Conservation (phyloP, 2,329 filamentous ascomycete genomes). For the Fusarium sororula region DNA sequence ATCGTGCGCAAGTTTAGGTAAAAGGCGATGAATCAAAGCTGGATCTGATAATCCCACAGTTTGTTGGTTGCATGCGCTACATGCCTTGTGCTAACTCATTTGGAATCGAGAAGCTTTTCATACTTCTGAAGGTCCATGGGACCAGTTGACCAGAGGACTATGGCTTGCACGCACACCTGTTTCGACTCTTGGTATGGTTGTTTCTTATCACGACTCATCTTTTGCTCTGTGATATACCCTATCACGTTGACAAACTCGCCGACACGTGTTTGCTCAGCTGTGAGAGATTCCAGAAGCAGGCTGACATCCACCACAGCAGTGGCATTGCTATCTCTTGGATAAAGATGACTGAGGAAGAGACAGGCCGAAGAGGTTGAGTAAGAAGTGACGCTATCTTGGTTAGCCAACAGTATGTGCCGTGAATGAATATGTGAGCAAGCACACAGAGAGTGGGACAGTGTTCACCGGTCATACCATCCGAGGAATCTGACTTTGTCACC, state of each 20-base stretch:
- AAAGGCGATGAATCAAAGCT: background rate
- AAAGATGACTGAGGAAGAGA: constrained; percentile 74
- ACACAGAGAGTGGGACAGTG: background rate
- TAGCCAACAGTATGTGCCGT: constrained; percentile 40
- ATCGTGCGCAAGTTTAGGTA: background rate
- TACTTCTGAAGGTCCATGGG: constrained; percentile 77
- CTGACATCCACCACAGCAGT: constrained; percentile 74
- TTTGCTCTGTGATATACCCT: constrained; percentile 71
- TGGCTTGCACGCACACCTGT: constrained; percentile 70
- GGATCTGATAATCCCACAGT: constrained; percentile 1
- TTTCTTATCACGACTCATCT: constrained; percentile 9
- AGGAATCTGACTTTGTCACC: constrained; percentile 90
- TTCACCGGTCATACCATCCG: constrained; percentile 75
- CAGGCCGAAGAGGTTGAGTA: constrained; percentile 65
- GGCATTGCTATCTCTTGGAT: constrained; percentile 58
- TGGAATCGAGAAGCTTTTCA: constrained; percentile 62
- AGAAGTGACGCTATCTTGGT: constrained; percentile 55
- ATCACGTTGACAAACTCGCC: constrained; percentile 93
- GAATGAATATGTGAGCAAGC: constrained; percentile 12
- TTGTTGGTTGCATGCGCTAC: background rate
- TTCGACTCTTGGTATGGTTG: constrained; percentile 17
- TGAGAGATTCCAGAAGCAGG: constrained; percentile 73
- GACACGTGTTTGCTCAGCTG: constrained; percentile 68
- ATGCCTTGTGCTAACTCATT: background rate
- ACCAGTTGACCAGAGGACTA: constrained; percentile 81